Base-by-base conservation (phyloP, 73 alveolate species). In the Urostyla sp. region DNA sequence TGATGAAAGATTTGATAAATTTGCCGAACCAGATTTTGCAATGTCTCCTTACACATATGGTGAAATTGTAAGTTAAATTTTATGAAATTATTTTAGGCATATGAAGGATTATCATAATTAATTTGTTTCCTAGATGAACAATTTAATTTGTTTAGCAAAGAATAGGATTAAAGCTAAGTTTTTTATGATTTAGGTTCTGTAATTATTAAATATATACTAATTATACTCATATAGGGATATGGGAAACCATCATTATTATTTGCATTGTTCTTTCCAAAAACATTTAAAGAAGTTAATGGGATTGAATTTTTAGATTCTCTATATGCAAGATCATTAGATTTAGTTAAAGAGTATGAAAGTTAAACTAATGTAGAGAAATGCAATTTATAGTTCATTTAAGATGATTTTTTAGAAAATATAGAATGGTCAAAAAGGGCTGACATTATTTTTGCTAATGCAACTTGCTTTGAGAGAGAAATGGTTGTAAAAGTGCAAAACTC, bases 41-140 rank as follows among this genome's bases (percentile, higher is more conserved):
- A 69, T 69, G 83, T 46, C 83, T 6, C 83, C 83, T 46, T 69
- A 13, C 35, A 69, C 83, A 6, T 69, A 69, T 49, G 83, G 83
- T 6, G 83, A 69, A 49, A 49, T 49, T 48, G 79, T 63, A 63
- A 63, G 18, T 28, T 5, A 5, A 58, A 31, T 7, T 24, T 28
- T 16, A 4, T 28, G 20, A 3, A 38, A 6, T 58, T 48, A n/a
- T 6, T 15, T 6, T 63, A 63, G 79, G 69, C 40, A 34, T 69
- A 46, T 40, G 45, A 69, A 15, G 44, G 72, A 69, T 48, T 69
- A 15, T 49, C 83, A 6, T 54, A 49, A n/a, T 46, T 69, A 20
- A 21, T 69, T 18, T 40, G 44, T 23, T 36, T 38, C 28, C 16
- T 69, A 20, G 40, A 69, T 7, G 10, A 69, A 45, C 8, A 44